phyloP scores from a whole-genome alignment of 768 basidiomycete genomes.

The Calocybe gangraenosa region DNA sequence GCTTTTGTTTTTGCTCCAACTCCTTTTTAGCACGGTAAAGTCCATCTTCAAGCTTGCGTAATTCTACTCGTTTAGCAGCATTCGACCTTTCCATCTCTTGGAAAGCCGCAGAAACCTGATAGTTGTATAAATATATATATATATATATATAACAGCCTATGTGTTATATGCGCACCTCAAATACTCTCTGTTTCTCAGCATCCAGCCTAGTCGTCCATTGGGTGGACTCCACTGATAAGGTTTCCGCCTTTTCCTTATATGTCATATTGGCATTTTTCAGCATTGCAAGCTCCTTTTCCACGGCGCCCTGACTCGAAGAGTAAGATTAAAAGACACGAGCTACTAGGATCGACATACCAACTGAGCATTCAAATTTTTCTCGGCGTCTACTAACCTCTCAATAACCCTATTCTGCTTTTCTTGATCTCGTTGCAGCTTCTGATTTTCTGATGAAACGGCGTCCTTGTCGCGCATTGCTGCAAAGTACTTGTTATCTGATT shows the following conservation, averaged over 20 bases:
- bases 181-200: slow-evolving; percentile 31
- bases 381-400: slow-evolving; percentile 60
- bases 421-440: slow-evolving; percentile 47
- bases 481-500: slow-evolving; percentile 93
- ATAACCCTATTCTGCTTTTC: slow-evolving; percentile 52
- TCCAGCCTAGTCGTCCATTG: slow-evolving; percentile 32
- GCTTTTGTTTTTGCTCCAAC: slow-evolving; percentile 15
- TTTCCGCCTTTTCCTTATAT: slow-evolving; percentile 21
- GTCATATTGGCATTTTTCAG: slow-evolving; percentile 26
- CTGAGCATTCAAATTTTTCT: slow-evolving; percentile 55
- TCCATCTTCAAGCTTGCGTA: slow-evolving; percentile 45
- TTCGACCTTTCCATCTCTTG: slow-evolving; percentile 31
- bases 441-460: slow-evolving; percentile 71
- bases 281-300: slow-evolving; percentile 42
- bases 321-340: not conserved
- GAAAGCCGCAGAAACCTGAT: slow-evolving; percentile 24
- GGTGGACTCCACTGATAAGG: slow-evolving; percentile 26
- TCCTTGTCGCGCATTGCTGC: slow-evolving; percentile 89
- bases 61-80: slow-evolving; percentile 29
- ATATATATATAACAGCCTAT: not conserved
- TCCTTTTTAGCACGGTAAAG: slow-evolving; percentile 44
- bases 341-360: slow-evolving; percentile 40
- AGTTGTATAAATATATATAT: not conserved
- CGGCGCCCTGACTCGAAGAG: slow-evolving; percentile 23
- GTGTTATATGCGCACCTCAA: slow-evolving; percentile 33